Percentiles rank a stretch among this genome's conserved stretches.
Evolutionary conservation across 768 basidiomycete genomes (phyloP).

Genomic region (Ephemerocybe angulata): DNA sequence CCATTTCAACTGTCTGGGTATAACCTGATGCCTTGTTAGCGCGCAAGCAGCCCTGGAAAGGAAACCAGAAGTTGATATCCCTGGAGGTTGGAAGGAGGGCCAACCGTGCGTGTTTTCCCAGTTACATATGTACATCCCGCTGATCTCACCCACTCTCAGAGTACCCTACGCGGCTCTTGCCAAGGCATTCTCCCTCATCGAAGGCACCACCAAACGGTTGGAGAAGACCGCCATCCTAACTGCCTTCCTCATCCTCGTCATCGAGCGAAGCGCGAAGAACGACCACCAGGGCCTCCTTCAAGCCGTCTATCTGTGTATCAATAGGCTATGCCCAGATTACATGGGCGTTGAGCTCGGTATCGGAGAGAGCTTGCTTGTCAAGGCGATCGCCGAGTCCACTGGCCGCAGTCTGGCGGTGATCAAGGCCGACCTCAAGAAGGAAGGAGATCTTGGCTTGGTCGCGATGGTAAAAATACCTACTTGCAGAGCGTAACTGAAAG

Average conservation of each 20-base stretch:
- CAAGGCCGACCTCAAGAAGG: conserved; percentile 90
- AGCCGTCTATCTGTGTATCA: conserved; percentile 94
- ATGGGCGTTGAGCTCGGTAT: conserved; percentile 93
- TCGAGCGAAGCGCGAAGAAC: conserved; percentile 74
- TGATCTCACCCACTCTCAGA: conserved; percentile 35
- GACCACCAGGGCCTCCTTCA: conserved; percentile 78
- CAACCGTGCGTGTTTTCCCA: conserved; percentile 59
- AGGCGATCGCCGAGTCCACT: conserved; percentile 92
- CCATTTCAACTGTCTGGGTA: not conserved
- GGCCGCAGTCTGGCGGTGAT: conserved; percentile 81
- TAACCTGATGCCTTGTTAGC: conserved; percentile 31
- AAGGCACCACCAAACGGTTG: conserved; percentile 90
- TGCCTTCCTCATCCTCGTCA: conserved; percentile 83
- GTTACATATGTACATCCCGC: not conserved
- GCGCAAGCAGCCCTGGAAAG: conserved; percentile 65
- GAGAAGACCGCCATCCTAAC: conserved; percentile 91
- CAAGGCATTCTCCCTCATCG: conserved; percentile 84
- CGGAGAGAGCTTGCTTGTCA: conserved; percentile 90
- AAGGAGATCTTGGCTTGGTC: conserved; percentile 93
- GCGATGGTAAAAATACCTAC: conserved; percentile 66
- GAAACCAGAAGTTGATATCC: conserved; percentile 67
- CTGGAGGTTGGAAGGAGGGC: conserved; percentile 81
- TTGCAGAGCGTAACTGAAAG: not conserved
- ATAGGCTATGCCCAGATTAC: conserved; percentile 92
- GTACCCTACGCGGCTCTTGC: conserved; percentile 94